These are phyloP conservation scores for Xylaria arbuscula DNA, from an alignment of 2,329 filamentous ascomycete species.

Conservation along the genomic window DNA sequence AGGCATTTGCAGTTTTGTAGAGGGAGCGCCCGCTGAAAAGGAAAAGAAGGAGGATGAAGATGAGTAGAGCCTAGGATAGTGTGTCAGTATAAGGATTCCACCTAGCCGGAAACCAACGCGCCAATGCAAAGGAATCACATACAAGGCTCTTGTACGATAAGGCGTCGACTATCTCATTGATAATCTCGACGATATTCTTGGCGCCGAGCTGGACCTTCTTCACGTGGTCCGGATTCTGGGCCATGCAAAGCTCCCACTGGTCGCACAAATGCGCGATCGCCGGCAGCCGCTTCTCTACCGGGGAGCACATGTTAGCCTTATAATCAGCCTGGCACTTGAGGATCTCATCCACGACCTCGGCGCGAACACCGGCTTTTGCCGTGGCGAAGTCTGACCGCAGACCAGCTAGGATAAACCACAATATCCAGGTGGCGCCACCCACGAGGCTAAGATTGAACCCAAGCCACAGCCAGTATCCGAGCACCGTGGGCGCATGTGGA, in stretches of 20 bases:
- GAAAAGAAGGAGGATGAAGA: slow-evolving; percentile 47
- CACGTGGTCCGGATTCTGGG: slow-evolving; percentile 79
- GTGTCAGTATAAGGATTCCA: slow-evolving; percentile 34
- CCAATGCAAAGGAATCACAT: slow-evolving; percentile 43
- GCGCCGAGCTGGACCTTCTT: slow-evolving; percentile 84
- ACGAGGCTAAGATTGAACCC: slow-evolving; percentile 74
- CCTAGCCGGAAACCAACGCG: too few relatives aligned
- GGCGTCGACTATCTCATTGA: slow-evolving; percentile 92
- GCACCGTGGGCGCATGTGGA: slow-evolving; percentile 67
- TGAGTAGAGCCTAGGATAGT: slow-evolving; percentile 41
- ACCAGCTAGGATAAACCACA: slow-evolving; percentile 76
- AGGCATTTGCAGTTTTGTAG: slow-evolving; percentile 45
- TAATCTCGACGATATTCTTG: slow-evolving; percentile 88
- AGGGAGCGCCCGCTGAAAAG: slow-evolving; percentile 49
- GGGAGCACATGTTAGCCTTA: slow-evolving; percentile 78
- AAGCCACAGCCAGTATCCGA: slow-evolving; percentile 69
- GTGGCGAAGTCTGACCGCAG: slow-evolving; percentile 80
- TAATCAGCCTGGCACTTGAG: slow-evolving; percentile 79
- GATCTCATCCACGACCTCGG: slow-evolving; percentile 77
- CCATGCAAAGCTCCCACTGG: slow-evolving; percentile 89
- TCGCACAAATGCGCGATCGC: slow-evolving; percentile 79
- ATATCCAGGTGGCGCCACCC: slow-evolving; percentile 42
- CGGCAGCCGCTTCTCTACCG: slow-evolving; percentile 71
- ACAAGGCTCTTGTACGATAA: slow-evolving; percentile 84
- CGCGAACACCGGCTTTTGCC: slow-evolving; percentile 75